phyloP scores from a whole-genome alignment of 1,284 basidiomycete genomes.

The Apiotrichum gamsii region DNA sequence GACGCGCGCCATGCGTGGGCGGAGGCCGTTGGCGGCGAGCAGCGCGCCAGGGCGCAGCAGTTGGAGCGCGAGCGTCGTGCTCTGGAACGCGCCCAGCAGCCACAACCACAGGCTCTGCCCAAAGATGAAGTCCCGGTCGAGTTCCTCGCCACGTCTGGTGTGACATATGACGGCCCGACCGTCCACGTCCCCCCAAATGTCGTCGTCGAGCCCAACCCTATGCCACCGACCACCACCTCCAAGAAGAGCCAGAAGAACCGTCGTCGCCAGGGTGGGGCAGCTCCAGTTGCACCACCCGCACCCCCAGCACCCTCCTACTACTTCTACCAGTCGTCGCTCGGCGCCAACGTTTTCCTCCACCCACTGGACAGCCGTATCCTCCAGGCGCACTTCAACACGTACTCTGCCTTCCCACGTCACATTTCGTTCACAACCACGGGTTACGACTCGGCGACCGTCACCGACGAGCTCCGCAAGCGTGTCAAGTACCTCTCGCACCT shows the following conservation, averaged over 20 bases:
- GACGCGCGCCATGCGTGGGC: slow-evolving; percentile 39
- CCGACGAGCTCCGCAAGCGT: slow-evolving; percentile 84
- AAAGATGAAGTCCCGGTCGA: slow-evolving; percentile 12
- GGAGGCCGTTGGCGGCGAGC: slow-evolving; percentile 37
- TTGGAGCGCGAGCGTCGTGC: slow-evolving; percentile 42
- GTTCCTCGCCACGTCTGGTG: slow-evolving; percentile 4
- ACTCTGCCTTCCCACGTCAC: slow-evolving; percentile 74
- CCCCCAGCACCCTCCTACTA: slow-evolving; percentile 56
- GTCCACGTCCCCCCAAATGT: slow-evolving; percentile 36
- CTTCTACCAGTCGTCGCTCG: slow-evolving; percentile 92
- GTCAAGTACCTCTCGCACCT: slow-evolving; percentile 94
- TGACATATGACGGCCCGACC: slow-evolving; percentile 2
- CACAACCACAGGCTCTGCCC: slow-evolving; percentile 8
- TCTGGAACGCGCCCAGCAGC: slow-evolving; percentile 26
- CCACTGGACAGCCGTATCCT: slow-evolving; percentile 94
- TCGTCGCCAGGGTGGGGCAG: slow-evolving; percentile 20
- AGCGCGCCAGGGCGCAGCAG: slow-evolving; percentile 47
- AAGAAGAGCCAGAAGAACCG: slow-evolving; percentile 23
- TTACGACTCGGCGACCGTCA: slow-evolving; percentile 58
- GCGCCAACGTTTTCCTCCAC: slow-evolving; percentile 85
- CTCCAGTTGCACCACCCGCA: slow-evolving; percentile 25
- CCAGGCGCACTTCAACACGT: slow-evolving; percentile 73
- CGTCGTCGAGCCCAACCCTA: slow-evolving; percentile 37
- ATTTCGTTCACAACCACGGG: slow-evolving; percentile 75
- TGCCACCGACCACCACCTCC: slow-evolving; percentile 20